Evolutionary conservation across 305 asterid genomes (phyloP).

Genomic region (Plantago rigida): DNA sequence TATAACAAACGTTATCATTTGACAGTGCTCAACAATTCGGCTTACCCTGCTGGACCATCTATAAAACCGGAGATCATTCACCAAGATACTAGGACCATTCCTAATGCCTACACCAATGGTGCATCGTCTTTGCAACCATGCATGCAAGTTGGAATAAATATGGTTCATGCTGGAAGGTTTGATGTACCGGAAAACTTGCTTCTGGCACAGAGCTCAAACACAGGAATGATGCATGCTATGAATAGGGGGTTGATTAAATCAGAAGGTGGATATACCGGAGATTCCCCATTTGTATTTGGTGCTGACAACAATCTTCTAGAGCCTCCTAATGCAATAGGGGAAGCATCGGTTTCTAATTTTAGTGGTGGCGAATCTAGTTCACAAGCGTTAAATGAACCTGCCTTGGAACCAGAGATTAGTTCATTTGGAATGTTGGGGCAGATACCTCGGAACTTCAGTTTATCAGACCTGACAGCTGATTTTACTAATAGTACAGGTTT

Average conservation of each 20-base stretch:
- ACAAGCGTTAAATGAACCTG: slow-evolving; percentile 37
- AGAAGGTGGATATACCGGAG: slow-evolving; percentile 42
- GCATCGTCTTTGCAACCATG: slow-evolving; percentile 33
- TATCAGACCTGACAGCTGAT: slow-evolving; percentile 70
- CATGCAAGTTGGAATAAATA: slow-evolving; percentile 39
- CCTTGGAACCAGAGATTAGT: slow-evolving; percentile 45
- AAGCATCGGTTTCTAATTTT: slow-evolving; percentile 53
- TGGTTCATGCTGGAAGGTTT: slow-evolving; percentile 42
- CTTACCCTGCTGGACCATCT: slow-evolving; percentile 35
- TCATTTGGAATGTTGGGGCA: slow-evolving; percentile 62
- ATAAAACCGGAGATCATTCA: slow-evolving; percentile 44
- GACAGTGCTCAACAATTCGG: slow-evolving; percentile 41
- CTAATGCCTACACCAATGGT: slow-evolving; percentile 43
- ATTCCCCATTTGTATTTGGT: slow-evolving; percentile 44
- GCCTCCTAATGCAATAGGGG: slow-evolving; percentile 42
- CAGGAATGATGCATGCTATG: slow-evolving; percentile 48
- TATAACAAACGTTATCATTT: slow-evolving; percentile 1
- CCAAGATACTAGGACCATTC: slow-evolving; percentile 31
- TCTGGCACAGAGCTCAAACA: slow-evolving; percentile 45
- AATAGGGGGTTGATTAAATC: slow-evolving; percentile 45
- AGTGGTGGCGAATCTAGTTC: slow-evolving; percentile 43
- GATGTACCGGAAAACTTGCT: slow-evolving; percentile 36
- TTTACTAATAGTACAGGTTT: slow-evolving; percentile 64
- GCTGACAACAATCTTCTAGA: slow-evolving; percentile 44
- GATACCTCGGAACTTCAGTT: slow-evolving; percentile 74